Conservation (phyloP, 345 rosid genomes). For the Salix dunnii region DNA sequence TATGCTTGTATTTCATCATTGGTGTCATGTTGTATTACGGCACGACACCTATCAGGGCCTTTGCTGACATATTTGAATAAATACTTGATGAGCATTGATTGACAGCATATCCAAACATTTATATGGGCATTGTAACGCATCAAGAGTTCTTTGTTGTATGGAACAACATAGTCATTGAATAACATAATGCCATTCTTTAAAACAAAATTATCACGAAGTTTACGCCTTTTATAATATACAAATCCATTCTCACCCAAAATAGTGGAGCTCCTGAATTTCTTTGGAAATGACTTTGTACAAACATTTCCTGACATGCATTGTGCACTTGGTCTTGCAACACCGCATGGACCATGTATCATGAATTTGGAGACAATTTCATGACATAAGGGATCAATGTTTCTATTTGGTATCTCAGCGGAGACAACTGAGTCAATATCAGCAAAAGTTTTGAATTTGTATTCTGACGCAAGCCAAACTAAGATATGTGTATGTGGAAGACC, state of each 20-base stretch:
- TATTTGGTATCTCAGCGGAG: not conserved
- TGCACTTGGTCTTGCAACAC: not conserved
- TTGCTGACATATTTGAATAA: not conserved
- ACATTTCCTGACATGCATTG: not conserved
- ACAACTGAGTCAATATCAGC: not conserved
- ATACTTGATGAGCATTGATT: not conserved
- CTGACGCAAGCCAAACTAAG: not conserved
- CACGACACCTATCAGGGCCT: not conserved
- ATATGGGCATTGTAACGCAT: not conserved
- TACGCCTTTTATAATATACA: not conserved
- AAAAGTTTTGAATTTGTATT: not conserved
- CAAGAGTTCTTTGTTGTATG: not conserved
- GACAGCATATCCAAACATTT: not conserved
- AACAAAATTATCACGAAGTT: not conserved
- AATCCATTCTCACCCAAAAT: not conserved
- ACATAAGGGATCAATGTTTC: not conserved
- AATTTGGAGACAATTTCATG: not conserved
- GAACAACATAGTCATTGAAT: not conserved
- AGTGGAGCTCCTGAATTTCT: not conserved
- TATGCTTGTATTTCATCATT: too few relatives aligned
- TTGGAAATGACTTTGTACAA: not conserved
- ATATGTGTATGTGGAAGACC: not conserved
- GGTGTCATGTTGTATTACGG: not conserved
- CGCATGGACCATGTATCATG: not conserved
- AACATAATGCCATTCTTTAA: not conserved